Conservation (phyloP, 352 stramenopile species). For the Globisporangium emineosum region DNA sequence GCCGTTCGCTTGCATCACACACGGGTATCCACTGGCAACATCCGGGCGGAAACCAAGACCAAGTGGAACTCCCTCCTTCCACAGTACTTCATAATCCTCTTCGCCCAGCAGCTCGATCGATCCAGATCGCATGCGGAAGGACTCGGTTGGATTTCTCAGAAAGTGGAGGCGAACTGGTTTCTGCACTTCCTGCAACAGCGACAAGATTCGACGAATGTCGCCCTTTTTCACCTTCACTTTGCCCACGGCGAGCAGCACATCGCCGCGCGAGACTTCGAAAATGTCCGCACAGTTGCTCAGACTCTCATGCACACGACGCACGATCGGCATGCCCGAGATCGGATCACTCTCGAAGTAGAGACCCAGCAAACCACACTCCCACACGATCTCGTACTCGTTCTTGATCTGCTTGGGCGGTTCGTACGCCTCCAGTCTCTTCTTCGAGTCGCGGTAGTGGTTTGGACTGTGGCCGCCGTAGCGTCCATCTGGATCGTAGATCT, state of each 20-base stretch:
- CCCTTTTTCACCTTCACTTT: constrained; percentile 78
- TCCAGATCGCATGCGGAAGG: constrained; percentile 60
- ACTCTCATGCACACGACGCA: constrained; percentile 84
- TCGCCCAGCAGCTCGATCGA: constrained; percentile 74
- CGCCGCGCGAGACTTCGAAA: constrained; percentile 76
- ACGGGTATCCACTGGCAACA: constrained; percentile 69
- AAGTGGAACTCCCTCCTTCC: constrained; percentile 81
- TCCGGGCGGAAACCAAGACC: constrained; percentile 79
- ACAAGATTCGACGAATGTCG: constrained; percentile 74
- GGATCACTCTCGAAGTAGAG: constrained; percentile 86
- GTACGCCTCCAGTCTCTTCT: constrained; percentile 62
- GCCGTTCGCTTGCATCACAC: constrained; percentile 73
- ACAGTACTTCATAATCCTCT: constrained; percentile 87
- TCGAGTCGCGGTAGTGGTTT: constrained; percentile 44
- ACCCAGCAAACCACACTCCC: constrained; percentile 77
- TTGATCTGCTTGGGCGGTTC: constrained; percentile 60
- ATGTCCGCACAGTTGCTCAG: constrained; percentile 86
- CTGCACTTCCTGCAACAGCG: constrained; percentile 76
- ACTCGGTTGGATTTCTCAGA: constrained; percentile 67
- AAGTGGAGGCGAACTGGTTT: constrained; percentile 81
- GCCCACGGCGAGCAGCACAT: constrained; percentile 74
- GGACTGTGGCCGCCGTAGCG: constrained; percentile 41
- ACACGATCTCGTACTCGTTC: constrained; percentile 87
- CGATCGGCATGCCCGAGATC: constrained; percentile 78
- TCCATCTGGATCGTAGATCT: constrained; percentile 49